Base-by-base conservation (phyloP, 1,284 basidiomycete species). In the Pholiota adiposa region DNA sequence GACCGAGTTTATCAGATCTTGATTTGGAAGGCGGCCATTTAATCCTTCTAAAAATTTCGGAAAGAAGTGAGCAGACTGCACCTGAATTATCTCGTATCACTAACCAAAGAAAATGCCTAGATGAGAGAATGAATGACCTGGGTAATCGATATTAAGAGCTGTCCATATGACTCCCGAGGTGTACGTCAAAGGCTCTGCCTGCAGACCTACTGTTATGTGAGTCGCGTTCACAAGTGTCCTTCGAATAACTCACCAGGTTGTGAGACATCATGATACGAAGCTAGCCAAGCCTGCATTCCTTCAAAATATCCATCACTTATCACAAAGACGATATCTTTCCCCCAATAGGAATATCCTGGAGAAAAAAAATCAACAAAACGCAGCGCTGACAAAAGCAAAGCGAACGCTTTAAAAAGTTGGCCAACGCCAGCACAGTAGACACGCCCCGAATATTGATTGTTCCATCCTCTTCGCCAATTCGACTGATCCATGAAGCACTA, bases 41-140 rank as follows among this genome's bases (percentile, higher is more conserved):
- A 94, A 80, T 6, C 97, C 97, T 83, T 99, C 97, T 97, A 68
- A 44, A 40, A 36, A 34, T 41, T 4, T n/a, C 9, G 27, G 21
- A 43, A 9, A 38, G 34, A 52, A 48, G 60, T 33, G 58, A n/a
- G n/a, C n/a, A n/a, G 44, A 36, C 14, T 23, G 44, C 31, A 33
- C 23, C 23, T 36, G n/a, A 46, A 43, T 44, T 23, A 23, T 57
- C 25, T 40, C 21, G 19, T 25, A 40, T 19, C 16, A 70, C 88
- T 55, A 25, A 94, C 94, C 94, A 74, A 93, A 94, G 75, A 94
- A 97, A 11, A 98, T 77, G 2, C 94, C 94, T 2, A 99, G 79
- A 69, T 97, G 93, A 11, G 92, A 94, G 75, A 98, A 98, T 0
- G 96, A 98, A 74, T 99, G 97, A 1, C 93, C 92, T 1, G 96